phyloP scores from a whole-genome alignment of 768 basidiomycete species.

The Lactarius sanguifluus region DNA sequence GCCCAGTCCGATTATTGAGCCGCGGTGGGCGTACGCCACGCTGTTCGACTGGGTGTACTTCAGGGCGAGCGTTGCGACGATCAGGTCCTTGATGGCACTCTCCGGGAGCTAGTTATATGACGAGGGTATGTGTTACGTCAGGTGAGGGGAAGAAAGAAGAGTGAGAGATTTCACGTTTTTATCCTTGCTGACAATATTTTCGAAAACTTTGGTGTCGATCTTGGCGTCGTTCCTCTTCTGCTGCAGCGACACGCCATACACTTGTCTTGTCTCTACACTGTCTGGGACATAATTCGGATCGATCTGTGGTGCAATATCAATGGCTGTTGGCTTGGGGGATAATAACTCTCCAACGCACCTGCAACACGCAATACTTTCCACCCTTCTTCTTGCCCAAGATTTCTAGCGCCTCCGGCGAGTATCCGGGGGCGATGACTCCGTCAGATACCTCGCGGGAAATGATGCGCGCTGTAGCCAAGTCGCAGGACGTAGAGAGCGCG shows the following conservation, averaged over 20 bases:
- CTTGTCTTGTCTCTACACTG: constrained; percentile 88
- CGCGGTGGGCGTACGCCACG: constrained; percentile 91
- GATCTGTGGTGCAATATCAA: constrained; percentile 53
- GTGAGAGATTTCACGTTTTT: constrained; percentile 58
- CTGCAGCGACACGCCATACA: constrained; percentile 88
- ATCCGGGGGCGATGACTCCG: constrained; percentile 96
- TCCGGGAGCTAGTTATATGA: constrained; percentile 57
- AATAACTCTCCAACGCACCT: constrained; percentile 49
- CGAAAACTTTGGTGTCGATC: constrained; percentile 77
- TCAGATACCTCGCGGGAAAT: constrained; percentile 99
- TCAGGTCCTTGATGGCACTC: constrained; percentile 82
- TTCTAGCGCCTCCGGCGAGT: constrained; percentile 83
- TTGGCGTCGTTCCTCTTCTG: constrained; percentile 90
- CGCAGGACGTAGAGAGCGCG: constrained; percentile 89
- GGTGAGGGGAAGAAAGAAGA: not conserved
- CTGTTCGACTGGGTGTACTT: constrained; percentile 99
- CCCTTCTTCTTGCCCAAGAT: constrained; percentile 94
- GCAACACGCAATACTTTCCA: constrained; percentile 96
- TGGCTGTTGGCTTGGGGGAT: not conserved
- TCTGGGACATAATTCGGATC: constrained; percentile 80
- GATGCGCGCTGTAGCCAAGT: constrained; percentile 91
- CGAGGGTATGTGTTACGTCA: not conserved
- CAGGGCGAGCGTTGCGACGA: constrained; percentile 93
- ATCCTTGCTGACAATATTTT: constrained; percentile 86
- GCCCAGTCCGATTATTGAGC: constrained; percentile 92